phyloP scores from a whole-genome alignment of 192 early-diverging fungal genomes.

The Linderina pennispora region DNA sequence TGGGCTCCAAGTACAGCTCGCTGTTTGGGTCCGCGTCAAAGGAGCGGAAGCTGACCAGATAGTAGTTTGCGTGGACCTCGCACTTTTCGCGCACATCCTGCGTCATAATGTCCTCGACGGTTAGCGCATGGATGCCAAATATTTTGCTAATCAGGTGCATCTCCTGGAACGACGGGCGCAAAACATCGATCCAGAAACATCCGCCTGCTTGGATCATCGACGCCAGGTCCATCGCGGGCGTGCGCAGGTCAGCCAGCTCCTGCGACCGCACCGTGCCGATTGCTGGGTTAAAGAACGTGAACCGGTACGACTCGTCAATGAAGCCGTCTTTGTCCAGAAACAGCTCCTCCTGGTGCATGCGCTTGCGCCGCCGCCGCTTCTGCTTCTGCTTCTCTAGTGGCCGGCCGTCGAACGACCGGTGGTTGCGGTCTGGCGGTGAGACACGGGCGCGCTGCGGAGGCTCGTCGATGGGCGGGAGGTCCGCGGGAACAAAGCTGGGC shows the following conservation, averaged over 20 bases:
- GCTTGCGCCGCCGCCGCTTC: slow-evolving; percentile 6
- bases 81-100: slow-evolving; percentile 94
- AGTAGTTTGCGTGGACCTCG: slow-evolving; percentile 67
- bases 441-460: background rate
- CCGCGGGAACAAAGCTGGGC: slow-evolving; percentile 21
- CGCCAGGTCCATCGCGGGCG: slow-evolving; percentile 34
- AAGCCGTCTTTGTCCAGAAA: slow-evolving; percentile 48
- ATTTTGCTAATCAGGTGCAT: slow-evolving; percentile 60
- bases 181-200: slow-evolving; percentile 76
- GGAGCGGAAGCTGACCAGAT: slow-evolving; percentile 83
- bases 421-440: background rate
- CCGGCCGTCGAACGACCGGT: background rate
- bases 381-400: background rate
- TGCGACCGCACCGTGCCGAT: slow-evolving; percentile 58
- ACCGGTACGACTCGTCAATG: slow-evolving; percentile 54
- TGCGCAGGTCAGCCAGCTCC: slow-evolving; percentile 49
- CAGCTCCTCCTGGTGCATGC: slow-evolving; percentile 38
- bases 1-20: slow-evolving; percentile 57
- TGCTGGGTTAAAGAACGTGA: slow-evolving; percentile 61
- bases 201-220: slow-evolving; percentile 36
- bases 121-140: slow-evolving; percentile 75
- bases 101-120: slow-evolving; percentile 86
- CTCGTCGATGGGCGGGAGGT: slow-evolving; percentile 4
- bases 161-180: slow-evolving; percentile 55
- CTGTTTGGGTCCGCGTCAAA: slow-evolving; percentile 64